Base-by-base conservation (phyloP, 768 basidiomycete genomes). In the Udeniomyces megalosporus region DNA sequence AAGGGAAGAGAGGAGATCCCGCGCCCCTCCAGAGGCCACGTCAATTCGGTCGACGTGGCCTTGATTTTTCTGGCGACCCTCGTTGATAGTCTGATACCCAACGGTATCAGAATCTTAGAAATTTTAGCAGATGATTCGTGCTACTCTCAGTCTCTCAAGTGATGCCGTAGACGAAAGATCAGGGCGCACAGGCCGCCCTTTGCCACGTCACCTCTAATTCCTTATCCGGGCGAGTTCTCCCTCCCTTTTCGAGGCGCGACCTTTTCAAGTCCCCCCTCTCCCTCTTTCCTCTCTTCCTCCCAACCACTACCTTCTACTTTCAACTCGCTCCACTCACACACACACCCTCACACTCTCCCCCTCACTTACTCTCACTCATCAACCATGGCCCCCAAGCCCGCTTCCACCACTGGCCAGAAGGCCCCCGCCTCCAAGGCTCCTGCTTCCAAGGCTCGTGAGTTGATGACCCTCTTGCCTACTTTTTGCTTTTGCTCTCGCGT, bases 391-490 rank as follows among this genome's bases (percentile, higher is more conserved):
- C 57, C 57, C 10, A 52, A 51, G 61, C 61, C 61, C 52, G 61
- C 61, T 47, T 62, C 61, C 26, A 62, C 61, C 61, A 60, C 59
- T n/a, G 53, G 29, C 53, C 34, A 29, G 29, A 54, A 54, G 53
- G 53, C 53, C 34, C 53, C 57, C 45, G 62, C 62, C 49, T 58
- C 62, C 45, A 64, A 64, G 62, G 62, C 62, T 42, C 62, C 62
- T 38, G 62, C 62, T 26, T 34, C 45, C 45, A 64, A 64, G 62
- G 55, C 56, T 17, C 62, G 32, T 54, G 61, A 42, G 14, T 88
- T 86, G 66, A 86, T 46, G 52, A 44, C 85, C n/a, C 42, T 22
- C n/a, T 44, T 28, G n/a, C 34, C 35, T 20, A 20, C 15, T 17
- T 10, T 47, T 17, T 20, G 26, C 8, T 17, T 17, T 42, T 42